Percentiles rank a stretch among this genome's conserved stretches.
phyloP scores from a whole-genome alignment of 805 yeast genomes.

The Cyberlindnera japonica region DNA sequence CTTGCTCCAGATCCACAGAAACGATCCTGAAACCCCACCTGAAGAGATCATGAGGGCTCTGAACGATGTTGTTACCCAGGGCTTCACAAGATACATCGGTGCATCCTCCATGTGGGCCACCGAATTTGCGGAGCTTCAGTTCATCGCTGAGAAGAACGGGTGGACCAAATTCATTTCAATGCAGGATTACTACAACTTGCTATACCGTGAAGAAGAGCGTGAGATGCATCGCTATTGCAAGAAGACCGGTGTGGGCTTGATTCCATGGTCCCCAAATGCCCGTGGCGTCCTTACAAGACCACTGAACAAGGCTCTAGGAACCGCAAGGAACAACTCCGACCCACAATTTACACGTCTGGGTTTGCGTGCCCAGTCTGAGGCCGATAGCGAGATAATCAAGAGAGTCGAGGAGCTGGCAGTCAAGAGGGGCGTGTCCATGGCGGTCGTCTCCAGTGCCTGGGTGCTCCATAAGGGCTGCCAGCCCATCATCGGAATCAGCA shows the following conservation, averaged over 20 bases:
- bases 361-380: conserved; percentile 1
- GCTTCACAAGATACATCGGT: conserved; percentile 51
- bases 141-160: conserved; percentile 47
- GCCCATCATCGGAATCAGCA: conserved; percentile 54
- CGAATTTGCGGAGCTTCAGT: conserved; percentile 37
- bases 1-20: conserved; percentile 49
- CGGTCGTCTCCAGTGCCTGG: conserved; percentile 51
- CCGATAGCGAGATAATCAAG: conserved; percentile 34
- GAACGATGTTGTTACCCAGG: conserved; percentile 44
- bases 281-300: conserved; percentile 54
- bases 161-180: conserved; percentile 58
- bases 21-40: conserved; percentile 40
- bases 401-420: conserved; percentile 52
- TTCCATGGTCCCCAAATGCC: conserved; percentile 60
- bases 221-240: conserved; percentile 56
- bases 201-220: conserved; percentile 56
- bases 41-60: conserved; percentile 51
- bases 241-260: conserved; percentile 46
- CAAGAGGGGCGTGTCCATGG: conserved; percentile 47
- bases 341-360: conserved; percentile 9
- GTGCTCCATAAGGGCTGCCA: conserved; percentile 42
- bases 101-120: conserved; percentile 57
- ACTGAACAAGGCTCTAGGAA: conserved; percentile 1
- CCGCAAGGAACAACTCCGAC: conserved; percentile 13
- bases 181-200: conserved; percentile 51